A percentile compares a stretch with the other conserved stretches of the same genome.
Conservation (phyloP, 257 asterid species). For the Fraxinus americana region DNA sequence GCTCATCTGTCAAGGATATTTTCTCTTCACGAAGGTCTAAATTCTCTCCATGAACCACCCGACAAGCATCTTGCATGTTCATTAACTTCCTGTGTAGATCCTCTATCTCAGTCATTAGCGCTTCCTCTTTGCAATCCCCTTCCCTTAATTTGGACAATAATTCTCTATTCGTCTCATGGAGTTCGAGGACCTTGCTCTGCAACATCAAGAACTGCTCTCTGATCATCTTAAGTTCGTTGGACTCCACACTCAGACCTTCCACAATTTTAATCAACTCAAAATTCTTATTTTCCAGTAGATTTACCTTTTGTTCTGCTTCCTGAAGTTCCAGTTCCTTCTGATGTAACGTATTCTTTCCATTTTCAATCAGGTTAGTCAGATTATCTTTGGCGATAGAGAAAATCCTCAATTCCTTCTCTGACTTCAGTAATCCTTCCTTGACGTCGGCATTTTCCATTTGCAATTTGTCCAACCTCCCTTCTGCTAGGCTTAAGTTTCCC, state of each 20-base stretch:
- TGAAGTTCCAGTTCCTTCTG: slow-evolving; percentile 47
- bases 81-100: slow-evolving; percentile 45
- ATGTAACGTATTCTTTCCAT: slow-evolving; percentile 38
- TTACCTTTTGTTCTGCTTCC: slow-evolving; percentile 51
- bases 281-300: slow-evolving; percentile 44
- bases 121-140: slow-evolving; percentile 52
- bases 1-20: slow-evolving; percentile 42
- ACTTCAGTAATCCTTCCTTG: slow-evolving; percentile 46
- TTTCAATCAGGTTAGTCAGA: slow-evolving; percentile 42
- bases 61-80: slow-evolving; percentile 42
- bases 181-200: slow-evolving; percentile 49
- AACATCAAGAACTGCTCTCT: slow-evolving; percentile 41
- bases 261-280: slow-evolving; percentile 39
- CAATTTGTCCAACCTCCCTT: slow-evolving; percentile 53
- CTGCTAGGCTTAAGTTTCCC: slow-evolving; percentile 51
- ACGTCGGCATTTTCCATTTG: slow-evolving; percentile 48
- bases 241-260: slow-evolving; percentile 41
- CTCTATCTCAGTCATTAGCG: slow-evolving; percentile 39
- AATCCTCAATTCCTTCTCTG: slow-evolving; percentile 43
- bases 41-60: slow-evolving; percentile 50
- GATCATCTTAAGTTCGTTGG: slow-evolving; percentile 35
- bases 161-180: slow-evolving; percentile 53
- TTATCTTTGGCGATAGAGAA: slow-evolving; percentile 39
- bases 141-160: slow-evolving; percentile 50
- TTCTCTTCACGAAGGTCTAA: slow-evolving; percentile 46